phyloP scores from a whole-genome alignment of 2,329 filamentous ascomycete species.

The Hypoxylon sp. region DNA sequence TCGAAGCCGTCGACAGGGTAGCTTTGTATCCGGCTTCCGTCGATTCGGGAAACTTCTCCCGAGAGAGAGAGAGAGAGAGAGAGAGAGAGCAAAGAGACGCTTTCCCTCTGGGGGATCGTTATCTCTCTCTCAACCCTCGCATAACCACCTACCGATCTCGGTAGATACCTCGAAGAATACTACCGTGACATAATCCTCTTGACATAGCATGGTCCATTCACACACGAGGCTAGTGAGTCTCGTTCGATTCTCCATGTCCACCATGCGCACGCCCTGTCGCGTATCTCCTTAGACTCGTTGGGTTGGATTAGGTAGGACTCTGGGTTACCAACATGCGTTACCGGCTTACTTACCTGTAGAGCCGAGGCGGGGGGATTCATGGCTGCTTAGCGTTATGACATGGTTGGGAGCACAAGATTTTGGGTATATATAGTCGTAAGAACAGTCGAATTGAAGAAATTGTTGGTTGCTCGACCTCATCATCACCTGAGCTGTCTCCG shows the following conservation, averaged over 20 bases:
- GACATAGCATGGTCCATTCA: conserved; percentile 6
- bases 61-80: too few relatives aligned
- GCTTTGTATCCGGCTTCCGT: not conserved
- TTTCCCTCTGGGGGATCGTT: too few relatives aligned
- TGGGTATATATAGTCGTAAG: conserved; percentile 16
- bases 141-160: conserved; percentile 31
- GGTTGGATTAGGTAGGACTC: conserved; percentile 7
- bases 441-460: conserved; percentile 1
- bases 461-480: conserved; percentile 3
- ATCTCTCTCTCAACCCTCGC: too few relatives aligned
- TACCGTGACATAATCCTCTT: conserved; percentile 25
- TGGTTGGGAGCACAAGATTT: conserved; percentile 1
- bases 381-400: conserved; percentile 4
- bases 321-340: conserved; percentile 15
- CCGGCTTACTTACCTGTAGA: not conserved
- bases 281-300: conserved; percentile 1
- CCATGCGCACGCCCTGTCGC: conserved; percentile 20
- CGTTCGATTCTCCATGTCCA: conserved; percentile 2
- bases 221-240: conserved; percentile 18
- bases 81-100: too few relatives aligned
- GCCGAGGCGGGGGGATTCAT: not conserved
- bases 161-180: conserved; percentile 20
- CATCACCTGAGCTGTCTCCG: conserved; percentile 1
- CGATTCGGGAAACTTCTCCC: conserved; percentile 1
- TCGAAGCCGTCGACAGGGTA: conserved; percentile 13